Percentiles rank a stretch among this genome's conserved stretches.
Evolutionary conservation across 2,329 filamentous ascomycete genomes (phyloP).

Genomic region (Aschersonia sp.): DNA sequence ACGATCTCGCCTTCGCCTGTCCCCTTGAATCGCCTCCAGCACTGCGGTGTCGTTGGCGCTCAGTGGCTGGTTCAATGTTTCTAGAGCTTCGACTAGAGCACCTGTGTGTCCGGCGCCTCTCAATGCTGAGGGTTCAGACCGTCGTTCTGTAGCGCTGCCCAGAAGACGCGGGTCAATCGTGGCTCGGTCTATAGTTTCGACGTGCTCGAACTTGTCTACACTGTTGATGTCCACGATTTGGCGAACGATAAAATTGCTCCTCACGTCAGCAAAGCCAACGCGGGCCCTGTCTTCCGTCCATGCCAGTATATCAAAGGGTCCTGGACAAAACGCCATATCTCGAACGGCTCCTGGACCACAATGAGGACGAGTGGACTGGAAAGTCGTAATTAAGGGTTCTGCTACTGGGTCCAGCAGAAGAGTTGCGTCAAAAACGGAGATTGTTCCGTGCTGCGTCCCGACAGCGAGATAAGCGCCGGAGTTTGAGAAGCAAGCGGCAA

Average conservation of each 20-base stretch:
- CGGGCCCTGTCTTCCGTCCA: constrained; percentile 84
- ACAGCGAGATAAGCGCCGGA: constrained; percentile 59
- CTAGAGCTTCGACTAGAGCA: constrained; percentile 16
- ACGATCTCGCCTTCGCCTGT: constrained; percentile 35
- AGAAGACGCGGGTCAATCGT: constrained; percentile 38
- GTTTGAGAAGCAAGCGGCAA: constrained; percentile 63
- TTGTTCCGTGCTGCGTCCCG: constrained; percentile 66
- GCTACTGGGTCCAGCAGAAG: constrained; percentile 26
- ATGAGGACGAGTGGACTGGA: constrained; percentile 62
- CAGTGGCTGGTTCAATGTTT: constrained; percentile 34
- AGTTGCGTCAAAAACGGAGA: constrained; percentile 55
- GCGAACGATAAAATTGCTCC: constrained; percentile 49
- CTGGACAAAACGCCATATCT: constrained; percentile 83
- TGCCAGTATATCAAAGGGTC: constrained; percentile 76
- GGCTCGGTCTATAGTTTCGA: constrained; percentile 40
- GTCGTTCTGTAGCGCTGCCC: constrained; percentile 29
- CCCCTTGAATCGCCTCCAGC: constrained; percentile 38
- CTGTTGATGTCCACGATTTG: constrained; percentile 54
- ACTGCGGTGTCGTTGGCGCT: constrained; percentile 40
- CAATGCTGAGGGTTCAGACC: constrained; percentile 8
- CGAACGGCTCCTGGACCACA: constrained; percentile 66
- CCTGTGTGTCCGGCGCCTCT: constrained; percentile 2
- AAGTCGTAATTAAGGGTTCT: constrained; percentile 57
- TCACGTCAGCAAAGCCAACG: constrained; percentile 59
- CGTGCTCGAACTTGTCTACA: constrained; percentile 39